Evolutionary conservation across 2,329 filamentous ascomycete genomes (phyloP).

Genomic region (Rutstroemia sp.): DNA sequence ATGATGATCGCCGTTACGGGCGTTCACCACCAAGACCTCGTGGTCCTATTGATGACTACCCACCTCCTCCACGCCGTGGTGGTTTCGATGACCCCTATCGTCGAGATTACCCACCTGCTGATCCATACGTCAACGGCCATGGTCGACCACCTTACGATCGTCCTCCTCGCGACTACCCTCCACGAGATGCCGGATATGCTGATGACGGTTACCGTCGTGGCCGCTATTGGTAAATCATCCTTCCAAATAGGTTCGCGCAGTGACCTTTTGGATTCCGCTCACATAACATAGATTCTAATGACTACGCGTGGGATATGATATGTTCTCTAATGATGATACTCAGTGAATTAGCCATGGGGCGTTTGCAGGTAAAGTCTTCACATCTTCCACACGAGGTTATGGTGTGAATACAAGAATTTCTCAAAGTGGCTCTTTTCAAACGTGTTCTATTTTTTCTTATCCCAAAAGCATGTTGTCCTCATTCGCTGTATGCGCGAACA

Average conservation of each 20-base stretch:
- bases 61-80: slow-evolving; percentile 50
- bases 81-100: slow-evolving; percentile 75
- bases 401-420: slow-evolving; percentile 11
- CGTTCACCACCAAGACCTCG: slow-evolving; percentile 71
- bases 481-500: slow-evolving; percentile 2
- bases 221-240: slow-evolving; percentile 27
- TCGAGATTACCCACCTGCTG: slow-evolving; percentile 49
- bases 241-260: slow-evolving; percentile 2
- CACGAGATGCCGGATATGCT: slow-evolving; percentile 25
- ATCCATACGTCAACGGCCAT: slow-evolving; percentile 52
- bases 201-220: slow-evolving; percentile 27
- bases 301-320: slow-evolving; percentile 9
- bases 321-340: slow-evolving; percentile 9
- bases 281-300: slow-evolving; percentile 13
- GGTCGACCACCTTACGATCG: slow-evolving; percentile 43
- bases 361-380: slow-evolving; percentile 10
- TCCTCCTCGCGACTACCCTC: slow-evolving; percentile 29
- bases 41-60: slow-evolving; percentile 70
- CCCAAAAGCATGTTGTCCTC: slow-evolving; percentile 6
- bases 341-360: slow-evolving; percentile 8
- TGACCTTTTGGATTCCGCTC: slow-evolving; percentile 9
- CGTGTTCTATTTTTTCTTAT: slow-evolving; percentile 5
- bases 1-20: slow-evolving; percentile 70
- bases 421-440: slow-evolving; percentile 3
- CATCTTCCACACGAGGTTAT: slow-evolving; percentile 4